phyloP scores from a whole-genome alignment of 2,329 filamentous ascomycete species.

The Aspergillus fumigatus region DNA sequence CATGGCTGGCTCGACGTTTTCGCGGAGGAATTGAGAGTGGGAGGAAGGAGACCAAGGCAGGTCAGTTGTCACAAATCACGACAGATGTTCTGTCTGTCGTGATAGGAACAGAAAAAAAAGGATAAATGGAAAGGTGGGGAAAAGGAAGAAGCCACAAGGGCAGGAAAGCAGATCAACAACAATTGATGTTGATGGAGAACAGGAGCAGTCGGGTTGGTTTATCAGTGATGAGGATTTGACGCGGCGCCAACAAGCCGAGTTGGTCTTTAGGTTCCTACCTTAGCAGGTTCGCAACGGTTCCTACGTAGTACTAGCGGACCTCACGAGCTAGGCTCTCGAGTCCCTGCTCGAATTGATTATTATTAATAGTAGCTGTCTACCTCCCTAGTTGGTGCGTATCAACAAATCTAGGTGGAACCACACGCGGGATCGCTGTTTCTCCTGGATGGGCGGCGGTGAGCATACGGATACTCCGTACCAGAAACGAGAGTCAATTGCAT shows the following conservation, averaged over 20 bases:
- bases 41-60: slow-evolving; percentile 15
- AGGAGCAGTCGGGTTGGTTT: neutral
- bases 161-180: slow-evolving; percentile 1
- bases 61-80: slow-evolving; percentile 9
- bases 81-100: slow-evolving; percentile 5
- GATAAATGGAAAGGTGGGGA: slow-evolving; percentile 1
- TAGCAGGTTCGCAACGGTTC: no score
- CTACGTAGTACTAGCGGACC: neutral
- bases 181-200: neutral
- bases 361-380: neutral
- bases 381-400: neutral
- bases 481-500: neutral
- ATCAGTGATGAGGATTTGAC: neutral
- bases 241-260: neutral
- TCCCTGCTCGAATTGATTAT: neutral
- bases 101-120: slow-evolving; percentile 7
- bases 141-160: slow-evolving; percentile 3
- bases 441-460: neutral
- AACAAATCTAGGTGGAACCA: neutral
- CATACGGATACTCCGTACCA: neutral
- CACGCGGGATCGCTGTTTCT: neutral
- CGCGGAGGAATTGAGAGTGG: slow-evolving; percentile 19
- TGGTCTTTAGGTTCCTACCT: neutral
- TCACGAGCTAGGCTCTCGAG: neutral
- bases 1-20: slow-evolving; percentile 31